Evolutionary conservation across 495 filamentous ascomycete genomes (phyloP).

Genomic region (Podospora sp.): DNA sequence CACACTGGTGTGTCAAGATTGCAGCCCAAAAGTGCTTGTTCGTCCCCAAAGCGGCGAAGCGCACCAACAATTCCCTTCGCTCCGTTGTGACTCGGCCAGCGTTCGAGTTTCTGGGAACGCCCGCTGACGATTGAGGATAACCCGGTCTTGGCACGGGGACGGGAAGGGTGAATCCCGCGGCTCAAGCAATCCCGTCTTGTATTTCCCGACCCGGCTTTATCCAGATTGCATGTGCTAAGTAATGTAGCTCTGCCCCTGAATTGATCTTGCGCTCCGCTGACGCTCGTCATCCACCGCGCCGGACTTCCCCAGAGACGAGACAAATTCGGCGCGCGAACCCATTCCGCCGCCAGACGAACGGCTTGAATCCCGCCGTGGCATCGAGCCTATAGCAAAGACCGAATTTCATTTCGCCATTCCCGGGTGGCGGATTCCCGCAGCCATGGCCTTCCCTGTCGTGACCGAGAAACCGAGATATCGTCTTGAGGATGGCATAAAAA

Average conservation of each 20-base stretch:
- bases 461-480: conserved; percentile 2
- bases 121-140: neutral
- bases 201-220: conserved; percentile 33
- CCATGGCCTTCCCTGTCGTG: neutral
- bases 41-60: neutral
- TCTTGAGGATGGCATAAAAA: conserved; percentile 24
- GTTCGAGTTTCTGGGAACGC: neutral
- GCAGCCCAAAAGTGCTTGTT: neutral
- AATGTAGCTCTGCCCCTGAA: conserved; percentile 11
- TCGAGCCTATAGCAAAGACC: conserved; percentile 17
- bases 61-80: neutral
- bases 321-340: neutral
- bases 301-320: conserved; percentile 35
- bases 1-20: neutral
- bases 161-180: conserved; percentile 18
- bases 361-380: neutral
- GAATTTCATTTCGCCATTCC: conserved; percentile 19
- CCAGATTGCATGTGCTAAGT: conserved; percentile 28
- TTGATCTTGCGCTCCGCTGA: conserved; percentile 11
- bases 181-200: conserved; percentile 22
- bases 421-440: conserved; percentile 21
- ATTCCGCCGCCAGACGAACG: conserved; percentile 12
- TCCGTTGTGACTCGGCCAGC: neutral
- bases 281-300: conserved; percentile 5
- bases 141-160: conserved; percentile 11